Base-by-base conservation (phyloP, 805 yeast genomes). In the Sungouiozyma ichnusensis region DNA sequence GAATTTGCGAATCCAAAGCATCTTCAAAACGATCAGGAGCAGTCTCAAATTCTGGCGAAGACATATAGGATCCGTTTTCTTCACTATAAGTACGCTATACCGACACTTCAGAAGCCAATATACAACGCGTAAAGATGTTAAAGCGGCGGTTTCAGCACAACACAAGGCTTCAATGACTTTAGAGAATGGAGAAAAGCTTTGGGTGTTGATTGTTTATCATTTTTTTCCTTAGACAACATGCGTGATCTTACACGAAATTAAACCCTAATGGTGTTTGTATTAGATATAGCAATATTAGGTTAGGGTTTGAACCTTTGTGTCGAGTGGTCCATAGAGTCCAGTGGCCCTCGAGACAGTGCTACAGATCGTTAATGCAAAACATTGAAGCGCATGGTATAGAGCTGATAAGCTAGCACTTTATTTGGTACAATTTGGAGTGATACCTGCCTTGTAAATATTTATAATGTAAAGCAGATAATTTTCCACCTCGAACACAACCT, bases 401-500 rank as follows among this genome's bases (percentile, higher is more conserved):
- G n/a, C n/a, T n/a, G n/a, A n/a, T n/a, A n/a, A 39, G 20, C 20
- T 37, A 19, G 29, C 52, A 52, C 5, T 36, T 37, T 5, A 50
- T 46, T 17, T 51, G 52, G 34, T 39, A 40, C 24, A 50, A 18
- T 7, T n/a, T 33, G 3, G 47, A 37, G 4, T 41, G 34, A 31
- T 48, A 50, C 4, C 36, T 16, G 8, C 35, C 38, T n/a, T 33
- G 39, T 13, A 45, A 36, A 35, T 46, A 45, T 11, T 48, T 40
- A 19, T 42, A 45, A 27, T 57, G 55, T 36, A 78, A 61, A 0
- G 88, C 94, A 24, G 79, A 69, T 38, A 88, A 67, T 45, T 72
- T 58, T 11, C 76, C 80, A 3, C 95, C 96, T 45, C 74, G 73
- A 44, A 78, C 83, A 67, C 97, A 88, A 1, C 84, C 85, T 9